Base-by-base conservation (phyloP, 108 stramenopile species). In the Skeletonema costatum region DNA sequence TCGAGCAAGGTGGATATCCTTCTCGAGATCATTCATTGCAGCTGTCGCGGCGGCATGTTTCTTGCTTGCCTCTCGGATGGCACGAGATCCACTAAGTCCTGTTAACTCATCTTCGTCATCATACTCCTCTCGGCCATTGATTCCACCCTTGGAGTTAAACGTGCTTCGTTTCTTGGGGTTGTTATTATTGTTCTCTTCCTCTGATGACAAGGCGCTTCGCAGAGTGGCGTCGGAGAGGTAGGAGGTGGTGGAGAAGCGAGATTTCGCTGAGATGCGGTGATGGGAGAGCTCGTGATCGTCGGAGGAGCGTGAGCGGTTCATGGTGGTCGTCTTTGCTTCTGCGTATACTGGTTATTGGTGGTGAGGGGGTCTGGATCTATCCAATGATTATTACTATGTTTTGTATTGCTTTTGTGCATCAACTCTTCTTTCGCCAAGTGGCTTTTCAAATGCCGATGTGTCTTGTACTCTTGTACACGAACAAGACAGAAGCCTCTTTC, bases 51-150 rank as follows among this genome's bases (percentile, higher is more conserved):
- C 71, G 60, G 33, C 48, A 10, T 56, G 32, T 14, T 31, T 35
- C 51, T 64, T 46, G 35, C 32, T 63, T 64, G 48, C 58, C 68
- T 32, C 31, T 7, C 32, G 39, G 41, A 30, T 9, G 13, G n/a
- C 16, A 39, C 59, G 38, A 38, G 50, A 60, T 53, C 38, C 32
- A 14, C 30, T 58, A 16, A 48, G 19, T 14, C 70, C 70, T n/a
- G 4, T 13, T 2, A 41, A 5, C 1, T 74, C 63, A 19, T 65
- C 50, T 12, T 74, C 73, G 12, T 61, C 63, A 0, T 66, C 64
- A 58, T 60, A 21, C 10, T 71, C 64, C 36, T 35, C 16, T 9
- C 64, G 60, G 31, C 70, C 81, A 60, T 82, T 82, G 64, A 82
- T 82, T 11, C 81, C 81, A 13, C 70, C 32, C 70, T 78, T 78